Evolutionary conservation across 129 eudicot species (phyloP).

Genomic region (Escallonia herrerae): DNA sequence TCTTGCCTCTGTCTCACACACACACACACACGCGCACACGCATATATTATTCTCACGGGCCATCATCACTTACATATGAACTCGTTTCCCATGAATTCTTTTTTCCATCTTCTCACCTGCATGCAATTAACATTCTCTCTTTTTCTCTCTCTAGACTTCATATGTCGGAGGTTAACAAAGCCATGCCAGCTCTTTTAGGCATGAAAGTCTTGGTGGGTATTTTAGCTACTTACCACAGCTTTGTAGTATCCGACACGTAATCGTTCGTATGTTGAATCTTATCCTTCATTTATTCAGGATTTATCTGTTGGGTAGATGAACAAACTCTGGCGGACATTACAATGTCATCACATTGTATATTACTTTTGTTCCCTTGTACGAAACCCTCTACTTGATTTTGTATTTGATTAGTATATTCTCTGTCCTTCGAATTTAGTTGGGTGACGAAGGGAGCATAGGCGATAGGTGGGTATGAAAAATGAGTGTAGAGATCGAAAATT

Average conservation of each 20-base stretch:
- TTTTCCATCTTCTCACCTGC: not conserved
- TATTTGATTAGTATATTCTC: not conserved
- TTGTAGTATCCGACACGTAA: slow-evolving; percentile 31
- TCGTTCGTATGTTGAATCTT: slow-evolving; percentile 8
- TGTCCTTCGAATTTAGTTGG: not conserved
- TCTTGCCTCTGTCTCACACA: no score
- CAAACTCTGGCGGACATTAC: slow-evolving; percentile 41
- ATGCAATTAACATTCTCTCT: not conserved
- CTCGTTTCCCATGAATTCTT: slow-evolving; percentile 6
- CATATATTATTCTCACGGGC: not conserved
- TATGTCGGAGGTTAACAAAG: not conserved
- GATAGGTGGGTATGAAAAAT: slow-evolving; percentile 5
- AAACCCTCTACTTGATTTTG: not conserved
- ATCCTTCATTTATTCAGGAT: slow-evolving; percentile 13
- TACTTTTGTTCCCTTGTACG: slow-evolving; percentile 5
- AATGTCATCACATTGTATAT: slow-evolving; percentile 18
- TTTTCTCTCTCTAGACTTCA: not conserved
- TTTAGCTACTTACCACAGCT: slow-evolving; percentile 6
- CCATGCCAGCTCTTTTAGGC: not conserved
- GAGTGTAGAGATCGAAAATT: slow-evolving; percentile 9
- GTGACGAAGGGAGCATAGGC: not conserved
- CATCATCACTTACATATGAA: not conserved
- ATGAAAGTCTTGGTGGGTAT: slow-evolving; percentile 9
- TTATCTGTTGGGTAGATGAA: slow-evolving; percentile 42
- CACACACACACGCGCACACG: not conserved